These are phyloP conservation scores for Chaetoceros muelleri DNA, from an alignment of 108 stramenopile genomes.

Conservation along the genomic window DNA sequence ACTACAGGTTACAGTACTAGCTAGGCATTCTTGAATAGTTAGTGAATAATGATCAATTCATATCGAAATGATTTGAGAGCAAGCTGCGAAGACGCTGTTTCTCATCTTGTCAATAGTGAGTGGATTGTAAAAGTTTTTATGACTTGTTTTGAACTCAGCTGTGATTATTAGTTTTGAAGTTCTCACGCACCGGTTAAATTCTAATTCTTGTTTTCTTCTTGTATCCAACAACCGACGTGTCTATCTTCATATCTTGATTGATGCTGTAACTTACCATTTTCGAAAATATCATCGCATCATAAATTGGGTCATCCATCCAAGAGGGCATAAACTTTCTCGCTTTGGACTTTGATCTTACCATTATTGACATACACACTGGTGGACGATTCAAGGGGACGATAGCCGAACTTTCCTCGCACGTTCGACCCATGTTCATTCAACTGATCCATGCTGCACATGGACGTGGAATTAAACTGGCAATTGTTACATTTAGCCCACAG, in stretches of 20 bases:
- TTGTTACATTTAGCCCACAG: constrained; percentile 89
- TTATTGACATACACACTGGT: constrained; percentile 88
- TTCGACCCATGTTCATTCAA: constrained; percentile 78
- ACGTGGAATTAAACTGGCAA: constrained; percentile 64
- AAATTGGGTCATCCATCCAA: not conserved
- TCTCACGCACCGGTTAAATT: too few relatives aligned
- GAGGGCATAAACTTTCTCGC: constrained; percentile 76
- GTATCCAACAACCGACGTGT: too few relatives aligned
- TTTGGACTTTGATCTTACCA: constrained; percentile 90
- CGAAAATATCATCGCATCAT: not conserved
- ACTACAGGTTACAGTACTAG: too few relatives aligned
- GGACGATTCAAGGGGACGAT: constrained; percentile 72
- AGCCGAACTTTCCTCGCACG: constrained; percentile 59
- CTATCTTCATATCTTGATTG: not conserved
- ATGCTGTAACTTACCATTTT: not conserved
- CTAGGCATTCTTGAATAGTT: too few relatives aligned
- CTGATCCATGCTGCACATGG: constrained; percentile 48
- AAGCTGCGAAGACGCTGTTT: not conserved
- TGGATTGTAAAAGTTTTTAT: too few relatives aligned
- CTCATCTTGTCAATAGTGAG: not conserved
- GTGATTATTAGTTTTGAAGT: too few relatives aligned
- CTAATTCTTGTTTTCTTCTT: too few relatives aligned
- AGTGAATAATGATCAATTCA: too few relatives aligned
- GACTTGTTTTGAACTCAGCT: too few relatives aligned
- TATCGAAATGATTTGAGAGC: not conserved